Percentiles rank a stretch among this genome's conserved stretches.
Conservation (phyloP, 2,329 filamentous ascomycete species). For the Xylaria sp. region DNA sequence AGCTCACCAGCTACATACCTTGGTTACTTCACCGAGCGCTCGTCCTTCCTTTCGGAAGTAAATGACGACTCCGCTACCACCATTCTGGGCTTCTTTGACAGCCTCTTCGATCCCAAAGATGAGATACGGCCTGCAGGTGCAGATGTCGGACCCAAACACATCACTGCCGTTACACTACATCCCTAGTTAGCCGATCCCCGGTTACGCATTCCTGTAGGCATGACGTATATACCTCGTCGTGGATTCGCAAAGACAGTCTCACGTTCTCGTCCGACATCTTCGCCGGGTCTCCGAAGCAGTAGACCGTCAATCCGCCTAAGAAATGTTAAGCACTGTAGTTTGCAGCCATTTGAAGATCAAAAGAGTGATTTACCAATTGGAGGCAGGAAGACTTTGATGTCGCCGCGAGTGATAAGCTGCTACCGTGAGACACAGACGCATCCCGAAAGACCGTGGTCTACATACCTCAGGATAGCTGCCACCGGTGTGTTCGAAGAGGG, state of each 20-base stretch:
- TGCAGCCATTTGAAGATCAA: background rate
- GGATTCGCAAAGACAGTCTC: conserved; percentile 84
- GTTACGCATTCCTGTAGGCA: conserved; percentile 3
- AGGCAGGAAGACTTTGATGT: conserved; percentile 95
- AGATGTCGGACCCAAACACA: conserved; percentile 97
- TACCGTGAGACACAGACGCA: conserved; percentile 39
- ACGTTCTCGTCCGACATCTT: conserved; percentile 91
- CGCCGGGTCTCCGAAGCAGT: conserved; percentile 94
- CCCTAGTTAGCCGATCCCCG: conserved; percentile 34
- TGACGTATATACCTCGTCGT: conserved; percentile 63
- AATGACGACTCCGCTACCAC: conserved; percentile 93
- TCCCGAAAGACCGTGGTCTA: background rate
- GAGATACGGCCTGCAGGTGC: conserved; percentile 93
- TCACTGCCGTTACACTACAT: conserved; percentile 89
- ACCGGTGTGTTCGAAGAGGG: conserved; percentile 93
- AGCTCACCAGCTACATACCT: conserved; percentile 65
- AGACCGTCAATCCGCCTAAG: conserved; percentile 85
- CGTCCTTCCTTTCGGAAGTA: conserved; percentile 99
- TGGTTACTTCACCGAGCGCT: conserved; percentile 93
- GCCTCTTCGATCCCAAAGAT: conserved; percentile 98
- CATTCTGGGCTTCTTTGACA: conserved; percentile 94
- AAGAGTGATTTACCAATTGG: conserved; percentile 76
- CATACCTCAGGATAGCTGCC: conserved; percentile 88
- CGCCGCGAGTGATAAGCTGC: conserved; percentile 85
- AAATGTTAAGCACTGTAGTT: conserved; percentile 30